Base-by-base conservation (phyloP, 495 filamentous ascomycete species). In the Darksidea phi region DNA sequence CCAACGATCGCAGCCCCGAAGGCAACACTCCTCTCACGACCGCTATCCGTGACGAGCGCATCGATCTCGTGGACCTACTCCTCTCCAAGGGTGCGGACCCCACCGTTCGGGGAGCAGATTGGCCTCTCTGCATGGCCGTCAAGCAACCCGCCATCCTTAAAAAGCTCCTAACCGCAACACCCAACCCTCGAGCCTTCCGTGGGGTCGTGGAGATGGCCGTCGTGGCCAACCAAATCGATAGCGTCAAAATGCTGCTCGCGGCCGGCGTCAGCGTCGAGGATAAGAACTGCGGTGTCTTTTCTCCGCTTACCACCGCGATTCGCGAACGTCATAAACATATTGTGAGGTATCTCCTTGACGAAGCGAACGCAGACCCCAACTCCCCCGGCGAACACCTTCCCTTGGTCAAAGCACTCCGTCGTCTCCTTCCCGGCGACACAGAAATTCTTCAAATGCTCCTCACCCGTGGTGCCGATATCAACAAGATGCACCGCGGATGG, bases 121-220 rank as follows among this genome's bases (percentile, higher is more conserved):
- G 79, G 78, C 81, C 81, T 0, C 68, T 84, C 13, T 80, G 74
- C 56, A 80, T 84, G 77, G 80, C 81, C 0, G 77, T 79, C 25
- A 72, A 70, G 15, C 73, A 74, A 7, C 78, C 80, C 0, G 57
- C 59, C 0, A 77, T 82, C 37, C 71, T 84, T 7, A 72, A 73
- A 46, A 73, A 72, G 12, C 62, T 84, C 6, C 70, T 84, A 2
- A 72, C 79, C 8, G 68, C 67, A 1, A 71, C 79, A 6, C 64
- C 74, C 0, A 73, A 78, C 26, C 74, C 79, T 1, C 72, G 73
- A 18, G 76, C 78, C 7, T 78, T 77, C 59, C 79, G 79, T 65
- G 81, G 81, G 4, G 77, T 82, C 12, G 75, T 84, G 69, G 81
- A 84, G 59, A 77, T 79, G 73, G 80, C 81, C 20, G 81, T 82